A percentile compares a stretch with the other conserved stretches of the same genome.
These are phyloP conservation scores for Penicillium dipodomyicola DNA, from an alignment of 495 filamentous ascomycete species.

Conservation along the genomic window DNA sequence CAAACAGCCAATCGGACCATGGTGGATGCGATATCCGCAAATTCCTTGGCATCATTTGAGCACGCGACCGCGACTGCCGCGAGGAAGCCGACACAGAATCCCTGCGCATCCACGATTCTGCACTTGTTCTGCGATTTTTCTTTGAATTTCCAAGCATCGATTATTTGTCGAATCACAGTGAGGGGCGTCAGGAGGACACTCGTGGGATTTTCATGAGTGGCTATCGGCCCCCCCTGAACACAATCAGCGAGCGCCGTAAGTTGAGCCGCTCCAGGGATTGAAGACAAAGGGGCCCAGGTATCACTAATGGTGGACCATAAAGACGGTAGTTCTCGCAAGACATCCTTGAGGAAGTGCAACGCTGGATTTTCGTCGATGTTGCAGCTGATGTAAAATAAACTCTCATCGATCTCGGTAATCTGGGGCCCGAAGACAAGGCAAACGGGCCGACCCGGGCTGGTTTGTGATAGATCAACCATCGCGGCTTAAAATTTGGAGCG, in stretches of 20 bases:
- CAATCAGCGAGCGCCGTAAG: background rate
- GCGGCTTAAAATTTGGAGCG: background rate
- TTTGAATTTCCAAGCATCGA: slow-evolving; percentile 1
- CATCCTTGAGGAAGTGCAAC: background rate
- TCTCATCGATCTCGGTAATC: background rate
- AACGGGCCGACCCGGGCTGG: background rate
- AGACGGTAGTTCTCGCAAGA: background rate
- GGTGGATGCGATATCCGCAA: background rate
- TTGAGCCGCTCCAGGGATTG: background rate
- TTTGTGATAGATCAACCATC: background rate
- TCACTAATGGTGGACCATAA: background rate
- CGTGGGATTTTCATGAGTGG: background rate
- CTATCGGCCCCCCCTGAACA: background rate
- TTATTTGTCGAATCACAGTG: slow-evolving; percentile 1
- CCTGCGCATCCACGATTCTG: background rate
- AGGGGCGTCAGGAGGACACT: background rate
- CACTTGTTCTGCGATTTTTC: background rate
- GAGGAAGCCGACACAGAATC: slow-evolving; percentile 3
- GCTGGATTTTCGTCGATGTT: background rate
- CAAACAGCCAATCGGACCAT: background rate
- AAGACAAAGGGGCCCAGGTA: background rate
- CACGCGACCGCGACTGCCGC: background rate
- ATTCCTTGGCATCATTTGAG: background rate
- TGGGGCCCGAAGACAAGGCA: background rate
- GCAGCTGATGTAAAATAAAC: background rate